phyloP scores from a whole-genome alignment of 1,284 basidiomycete species.

The Athelia psychrophila region DNA sequence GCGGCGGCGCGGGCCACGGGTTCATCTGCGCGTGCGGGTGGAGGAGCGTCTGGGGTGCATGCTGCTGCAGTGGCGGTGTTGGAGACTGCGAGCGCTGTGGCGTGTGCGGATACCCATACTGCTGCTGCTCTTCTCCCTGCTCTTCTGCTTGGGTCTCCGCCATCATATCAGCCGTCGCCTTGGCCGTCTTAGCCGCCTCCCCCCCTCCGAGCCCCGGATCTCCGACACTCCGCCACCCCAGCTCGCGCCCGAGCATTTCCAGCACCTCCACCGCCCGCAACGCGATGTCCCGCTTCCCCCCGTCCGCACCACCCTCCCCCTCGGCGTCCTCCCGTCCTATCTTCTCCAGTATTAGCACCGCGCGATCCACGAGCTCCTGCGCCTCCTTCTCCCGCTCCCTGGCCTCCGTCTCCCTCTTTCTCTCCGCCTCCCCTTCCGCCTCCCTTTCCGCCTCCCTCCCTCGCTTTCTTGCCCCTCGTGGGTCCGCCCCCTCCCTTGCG shows the following conservation, averaged over 20 bases:
- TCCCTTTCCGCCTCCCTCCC: too few relatives aligned
- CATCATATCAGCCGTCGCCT: too few relatives aligned
- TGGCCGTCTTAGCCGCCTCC: neutral
- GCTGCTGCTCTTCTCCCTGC: too few relatives aligned
- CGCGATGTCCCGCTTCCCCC: conserved; percentile 21
- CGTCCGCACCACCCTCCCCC: conserved; percentile 1
- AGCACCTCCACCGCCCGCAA: conserved; percentile 31
- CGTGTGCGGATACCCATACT: too few relatives aligned
- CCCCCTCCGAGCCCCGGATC: conserved; percentile 17
- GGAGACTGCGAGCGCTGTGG: too few relatives aligned
- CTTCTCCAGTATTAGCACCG: neutral
- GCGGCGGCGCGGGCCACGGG: neutral
- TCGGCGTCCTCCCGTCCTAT: neutral
- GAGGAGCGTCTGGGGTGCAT: too few relatives aligned
- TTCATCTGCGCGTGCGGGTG: neutral
- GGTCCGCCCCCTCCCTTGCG: too few relatives aligned
- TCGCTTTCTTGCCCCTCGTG: too few relatives aligned
- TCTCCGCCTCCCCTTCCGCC: too few relatives aligned
- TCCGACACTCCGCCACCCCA: conserved; percentile 4
- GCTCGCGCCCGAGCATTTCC: conserved; percentile 30
- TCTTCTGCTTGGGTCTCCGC: too few relatives aligned
- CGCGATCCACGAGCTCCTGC: neutral
- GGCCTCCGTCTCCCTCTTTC: too few relatives aligned
- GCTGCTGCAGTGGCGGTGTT: too few relatives aligned
- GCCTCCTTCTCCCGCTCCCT: neutral